Conservation (phyloP, 192 early-diverging fungal species). For the Entrophospora sp. region DNA sequence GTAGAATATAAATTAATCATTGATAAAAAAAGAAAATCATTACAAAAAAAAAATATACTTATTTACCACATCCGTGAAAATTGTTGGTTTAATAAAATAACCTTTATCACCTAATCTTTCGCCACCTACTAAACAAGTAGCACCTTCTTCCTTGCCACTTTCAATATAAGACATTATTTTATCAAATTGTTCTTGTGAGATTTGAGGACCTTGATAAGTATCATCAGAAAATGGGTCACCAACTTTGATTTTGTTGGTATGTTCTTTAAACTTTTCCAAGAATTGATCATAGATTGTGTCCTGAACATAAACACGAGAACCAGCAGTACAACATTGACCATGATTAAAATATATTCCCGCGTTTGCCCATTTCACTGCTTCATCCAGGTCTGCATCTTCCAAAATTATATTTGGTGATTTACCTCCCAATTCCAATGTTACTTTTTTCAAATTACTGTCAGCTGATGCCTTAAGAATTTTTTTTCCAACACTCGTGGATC, state of each 20-base stretch:
- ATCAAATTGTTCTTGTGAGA: conserved; percentile 57
- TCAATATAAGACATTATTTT: conserved; percentile 55
- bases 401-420: conserved; percentile 81
- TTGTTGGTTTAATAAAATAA: conserved; percentile 71
- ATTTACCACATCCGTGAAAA: conserved; percentile 52
- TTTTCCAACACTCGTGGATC: conserved; percentile 57
- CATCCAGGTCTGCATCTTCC: conserved; percentile 66
- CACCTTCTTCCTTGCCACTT: conserved; percentile 50
- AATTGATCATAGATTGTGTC: conserved; percentile 59
- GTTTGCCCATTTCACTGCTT: conserved; percentile 61
- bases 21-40: neutral
- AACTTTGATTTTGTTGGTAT: conserved; percentile 42
- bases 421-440: conserved; percentile 82
- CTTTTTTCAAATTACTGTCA: conserved; percentile 58
- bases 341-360: conserved; percentile 69
- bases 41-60: neutral
- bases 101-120: conserved; percentile 54
- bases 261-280: conserved; percentile 48
- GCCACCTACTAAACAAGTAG: conserved; percentile 47
- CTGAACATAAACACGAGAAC: conserved; percentile 72
- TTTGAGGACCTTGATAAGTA: conserved; percentile 64
- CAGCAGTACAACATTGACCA: conserved; percentile 76
- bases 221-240: conserved; percentile 57
- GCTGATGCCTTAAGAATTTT: conserved; percentile 51
- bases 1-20: neutral